Conservation (phyloP, 192 early-diverging fungal genomes). For the Entrophospora sp. region DNA sequence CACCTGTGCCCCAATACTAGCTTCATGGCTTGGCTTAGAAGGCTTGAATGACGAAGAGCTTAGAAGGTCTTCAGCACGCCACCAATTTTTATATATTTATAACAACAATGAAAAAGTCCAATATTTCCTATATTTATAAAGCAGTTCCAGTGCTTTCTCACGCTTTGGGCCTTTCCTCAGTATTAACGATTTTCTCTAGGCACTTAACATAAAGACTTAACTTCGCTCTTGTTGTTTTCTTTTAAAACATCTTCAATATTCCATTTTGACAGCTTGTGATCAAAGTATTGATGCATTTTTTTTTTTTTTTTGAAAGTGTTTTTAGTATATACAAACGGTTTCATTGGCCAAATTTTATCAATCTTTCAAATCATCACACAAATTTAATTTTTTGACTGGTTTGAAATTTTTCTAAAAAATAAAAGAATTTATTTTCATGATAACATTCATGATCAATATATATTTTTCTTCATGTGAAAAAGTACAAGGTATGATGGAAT, state of each 20-base stretch:
- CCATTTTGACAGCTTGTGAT: background rate
- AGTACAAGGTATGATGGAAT: too few relatives aligned
- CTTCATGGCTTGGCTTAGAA: constrained; percentile 6
- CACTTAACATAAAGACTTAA: background rate
- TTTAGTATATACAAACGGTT: too few relatives aligned
- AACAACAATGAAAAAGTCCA: background rate
- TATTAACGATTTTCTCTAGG: background rate
- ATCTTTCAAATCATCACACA: too few relatives aligned
- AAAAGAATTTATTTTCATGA: too few relatives aligned
- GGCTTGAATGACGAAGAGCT: constrained; percentile 5
- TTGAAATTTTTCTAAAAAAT: too few relatives aligned
- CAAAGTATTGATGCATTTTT: constrained; percentile 9
- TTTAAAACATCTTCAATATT: constrained; percentile 5
- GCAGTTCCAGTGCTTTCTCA: background rate
- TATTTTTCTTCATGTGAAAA: too few relatives aligned
- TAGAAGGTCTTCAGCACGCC: background rate
- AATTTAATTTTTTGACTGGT: too few relatives aligned
- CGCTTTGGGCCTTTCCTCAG: background rate
- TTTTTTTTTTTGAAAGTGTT: too few relatives aligned
- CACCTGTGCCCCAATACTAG: constrained; percentile 1
- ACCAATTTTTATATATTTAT: background rate
- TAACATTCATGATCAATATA: too few relatives aligned
- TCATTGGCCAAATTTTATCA: too few relatives aligned
- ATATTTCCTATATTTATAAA: background rate
- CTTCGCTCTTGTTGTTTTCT: background rate